These are phyloP conservation scores for Cryptococcus deneoformans DNA, from an alignment of 1,284 basidiomycete species.

Conservation along the genomic window DNA sequence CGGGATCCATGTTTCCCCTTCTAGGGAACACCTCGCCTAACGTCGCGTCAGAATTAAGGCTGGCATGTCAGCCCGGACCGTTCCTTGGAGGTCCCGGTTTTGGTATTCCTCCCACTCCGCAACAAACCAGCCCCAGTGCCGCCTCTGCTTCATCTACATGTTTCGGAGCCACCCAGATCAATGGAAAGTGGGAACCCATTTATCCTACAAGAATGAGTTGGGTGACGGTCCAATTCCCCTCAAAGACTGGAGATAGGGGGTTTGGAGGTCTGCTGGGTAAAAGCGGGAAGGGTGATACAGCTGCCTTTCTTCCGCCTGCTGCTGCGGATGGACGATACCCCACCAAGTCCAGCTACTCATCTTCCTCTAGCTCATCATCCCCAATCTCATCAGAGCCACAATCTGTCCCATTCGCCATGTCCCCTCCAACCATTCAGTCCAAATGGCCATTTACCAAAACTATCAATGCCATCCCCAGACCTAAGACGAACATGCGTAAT, in stretches of 20 bases:
- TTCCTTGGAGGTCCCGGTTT: no score
- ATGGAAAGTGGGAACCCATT: slow-evolving; percentile 39
- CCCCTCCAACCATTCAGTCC: slow-evolving; percentile 12
- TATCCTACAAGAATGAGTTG: slow-evolving; percentile 34
- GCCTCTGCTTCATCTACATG: slow-evolving; percentile 27
- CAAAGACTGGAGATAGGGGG: neutral
- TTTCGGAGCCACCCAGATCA: slow-evolving; percentile 37
- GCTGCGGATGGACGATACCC: neutral
- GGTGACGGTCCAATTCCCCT: slow-evolving; percentile 39
- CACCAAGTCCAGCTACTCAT: slow-evolving; percentile 22
- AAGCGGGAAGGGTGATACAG: slow-evolving; percentile 11
- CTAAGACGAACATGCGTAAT: no score
- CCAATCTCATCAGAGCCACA: slow-evolving; percentile 10
- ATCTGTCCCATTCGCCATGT: slow-evolving; percentile 9
- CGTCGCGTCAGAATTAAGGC: no score
- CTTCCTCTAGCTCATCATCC: slow-evolving; percentile 23
- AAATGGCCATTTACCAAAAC: slow-evolving; percentile 25
- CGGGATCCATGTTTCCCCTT: slow-evolving; percentile 30
- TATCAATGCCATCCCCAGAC: slow-evolving; percentile 1
- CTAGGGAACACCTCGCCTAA: slow-evolving; percentile 31
- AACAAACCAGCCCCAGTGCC: no score
- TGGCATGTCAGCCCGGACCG: no score
- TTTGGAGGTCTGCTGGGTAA: slow-evolving; percentile 28
- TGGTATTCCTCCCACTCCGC: no score
- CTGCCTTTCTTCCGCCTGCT: neutral